Conservation (phyloP, 768 basidiomycete species). For the Phanerochaete carnosa region DNA sequence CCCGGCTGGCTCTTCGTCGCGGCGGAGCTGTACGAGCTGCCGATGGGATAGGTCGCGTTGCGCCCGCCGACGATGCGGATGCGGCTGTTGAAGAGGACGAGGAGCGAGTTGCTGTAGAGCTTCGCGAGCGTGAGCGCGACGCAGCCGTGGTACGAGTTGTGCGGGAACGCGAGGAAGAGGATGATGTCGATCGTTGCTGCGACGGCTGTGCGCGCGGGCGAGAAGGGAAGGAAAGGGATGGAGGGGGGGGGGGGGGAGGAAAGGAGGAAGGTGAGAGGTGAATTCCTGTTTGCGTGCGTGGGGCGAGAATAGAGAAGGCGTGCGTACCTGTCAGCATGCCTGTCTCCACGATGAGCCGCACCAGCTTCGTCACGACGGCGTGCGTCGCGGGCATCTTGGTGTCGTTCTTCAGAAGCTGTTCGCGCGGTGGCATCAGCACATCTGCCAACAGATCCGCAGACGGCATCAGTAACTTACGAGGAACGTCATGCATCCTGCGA, state of each 20-base stretch:
- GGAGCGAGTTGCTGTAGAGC: conserved; percentile 7
- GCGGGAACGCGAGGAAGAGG: background rate
- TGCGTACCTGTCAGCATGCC: conserved; percentile 1
- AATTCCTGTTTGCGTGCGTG: background rate
- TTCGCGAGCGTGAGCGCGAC: conserved; percentile 3
- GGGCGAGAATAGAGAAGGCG: background rate
- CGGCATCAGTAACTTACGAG: conserved; percentile 21
- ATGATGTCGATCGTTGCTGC: background rate
- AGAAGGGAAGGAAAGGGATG: no score
- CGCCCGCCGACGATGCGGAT: conserved; percentile 4
- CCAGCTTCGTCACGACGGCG: background rate
- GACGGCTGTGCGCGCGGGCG: no score
- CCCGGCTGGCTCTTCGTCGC: no score
- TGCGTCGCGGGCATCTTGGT: background rate
- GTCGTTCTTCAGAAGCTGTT: background rate
- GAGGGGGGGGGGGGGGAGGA: no score
- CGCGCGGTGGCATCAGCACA: no score
- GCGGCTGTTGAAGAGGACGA: conserved; percentile 9
- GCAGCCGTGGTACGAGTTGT: background rate
- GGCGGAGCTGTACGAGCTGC: no score
- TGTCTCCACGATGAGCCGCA: conserved; percentile 3
- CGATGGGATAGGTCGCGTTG: no score
- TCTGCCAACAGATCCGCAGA: no score
- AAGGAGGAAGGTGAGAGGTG: no score
- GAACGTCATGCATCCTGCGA: conserved; percentile 22